phyloP scores from a whole-genome alignment of 2,329 filamentous ascomycete species.

The Fusarium nygamai region DNA sequence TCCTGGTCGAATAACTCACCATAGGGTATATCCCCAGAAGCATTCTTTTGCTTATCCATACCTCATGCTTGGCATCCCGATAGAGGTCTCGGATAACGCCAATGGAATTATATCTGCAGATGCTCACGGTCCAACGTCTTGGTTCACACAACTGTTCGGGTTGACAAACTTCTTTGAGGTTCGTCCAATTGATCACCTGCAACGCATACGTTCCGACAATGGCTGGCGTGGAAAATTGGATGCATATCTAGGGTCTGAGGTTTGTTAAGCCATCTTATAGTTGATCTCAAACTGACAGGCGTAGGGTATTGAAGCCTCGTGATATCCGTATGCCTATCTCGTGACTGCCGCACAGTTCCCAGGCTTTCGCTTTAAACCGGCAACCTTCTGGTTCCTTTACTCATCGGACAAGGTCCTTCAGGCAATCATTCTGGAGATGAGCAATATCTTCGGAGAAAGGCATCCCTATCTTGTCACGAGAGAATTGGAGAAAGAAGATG shows the following conservation, averaged over 20 bases:
- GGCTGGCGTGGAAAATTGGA: conserved; percentile 72
- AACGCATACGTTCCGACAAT: conserved; percentile 60
- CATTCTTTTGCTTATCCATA: conserved; percentile 78
- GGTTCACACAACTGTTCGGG: conserved; percentile 47
- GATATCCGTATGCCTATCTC: conserved; percentile 75
- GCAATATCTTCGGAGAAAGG: conserved; percentile 80
- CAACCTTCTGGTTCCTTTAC: conserved; percentile 85
- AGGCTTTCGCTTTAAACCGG: conserved; percentile 78
- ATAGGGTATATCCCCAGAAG: conserved; percentile 71
- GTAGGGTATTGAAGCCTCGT: conserved; percentile 66
- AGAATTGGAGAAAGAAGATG: conserved; percentile 40
- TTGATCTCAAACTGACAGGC: conserved; percentile 18
- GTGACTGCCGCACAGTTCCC: conserved; percentile 76
- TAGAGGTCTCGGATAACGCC: conserved; percentile 67
- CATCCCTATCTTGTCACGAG: conserved; percentile 51
- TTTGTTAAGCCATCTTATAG: conserved; percentile 44
- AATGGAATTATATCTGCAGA: conserved; percentile 65
- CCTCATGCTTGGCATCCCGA: conserved; percentile 73
- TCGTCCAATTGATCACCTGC: conserved; percentile 68
- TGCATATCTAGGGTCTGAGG: conserved; percentile 66
- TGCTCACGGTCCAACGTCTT: conserved; percentile 22
- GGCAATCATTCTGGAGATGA: conserved; percentile 77
- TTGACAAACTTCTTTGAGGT: conserved; percentile 65
- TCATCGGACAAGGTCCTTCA: conserved; percentile 64
- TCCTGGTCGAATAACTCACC: conserved; percentile 72